A percentile compares a stretch with the other conserved stretches of the same genome.
Conservation (phyloP, 2,329 filamentous ascomycete genomes). For the Lomentospora prolificans region DNA sequence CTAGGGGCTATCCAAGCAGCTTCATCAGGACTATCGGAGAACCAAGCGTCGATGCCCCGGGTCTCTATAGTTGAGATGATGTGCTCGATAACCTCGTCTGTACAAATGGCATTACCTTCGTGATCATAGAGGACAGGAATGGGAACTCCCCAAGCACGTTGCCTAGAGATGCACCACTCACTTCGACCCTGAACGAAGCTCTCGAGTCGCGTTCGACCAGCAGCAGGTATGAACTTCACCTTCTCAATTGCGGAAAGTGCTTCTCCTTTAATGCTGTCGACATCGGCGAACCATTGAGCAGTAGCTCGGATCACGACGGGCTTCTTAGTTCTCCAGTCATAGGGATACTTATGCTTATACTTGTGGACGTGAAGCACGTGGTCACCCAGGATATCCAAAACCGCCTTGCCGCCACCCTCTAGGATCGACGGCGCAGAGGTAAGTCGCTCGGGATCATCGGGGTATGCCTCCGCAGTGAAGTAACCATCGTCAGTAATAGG, state of each 20-base stretch:
- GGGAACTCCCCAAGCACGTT: conserved; percentile 91
- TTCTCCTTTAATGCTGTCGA: conserved; percentile 67
- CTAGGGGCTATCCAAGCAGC: conserved; percentile 63
- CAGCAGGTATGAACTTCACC: conserved; percentile 70
- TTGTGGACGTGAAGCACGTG: conserved; percentile 60
- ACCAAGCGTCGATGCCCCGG: conserved; percentile 87
- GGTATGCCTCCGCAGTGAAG: conserved; percentile 73
- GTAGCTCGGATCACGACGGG: conserved; percentile 88
- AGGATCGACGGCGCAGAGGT: conserved; percentile 60
- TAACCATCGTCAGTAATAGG: conserved; percentile 73
- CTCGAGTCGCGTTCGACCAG: conserved; percentile 63
- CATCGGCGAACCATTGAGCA: conserved; percentile 95
- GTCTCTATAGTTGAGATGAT: conserved; percentile 70
- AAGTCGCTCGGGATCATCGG: conserved; percentile 56
- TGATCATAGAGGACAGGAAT: conserved; percentile 82
- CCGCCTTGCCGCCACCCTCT: conserved; percentile 55
- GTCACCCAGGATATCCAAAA: conserved; percentile 58
- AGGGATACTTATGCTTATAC: conserved; percentile 88
- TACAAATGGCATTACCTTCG: conserved; percentile 67
- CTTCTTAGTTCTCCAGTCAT: conserved; percentile 93
- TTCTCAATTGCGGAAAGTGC: conserved; percentile 60
- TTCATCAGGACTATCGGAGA: conserved; percentile 71
- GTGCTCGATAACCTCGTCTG: conserved; percentile 67
- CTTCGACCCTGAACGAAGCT: conserved; percentile 80
- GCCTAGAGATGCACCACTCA: conserved; percentile 97